Evolutionary conservation across 148 eudicot genomes (phyloP), one percentile per base, ranked within the genome.

Genomic region (Pharnaceum exiguum): DNA sequence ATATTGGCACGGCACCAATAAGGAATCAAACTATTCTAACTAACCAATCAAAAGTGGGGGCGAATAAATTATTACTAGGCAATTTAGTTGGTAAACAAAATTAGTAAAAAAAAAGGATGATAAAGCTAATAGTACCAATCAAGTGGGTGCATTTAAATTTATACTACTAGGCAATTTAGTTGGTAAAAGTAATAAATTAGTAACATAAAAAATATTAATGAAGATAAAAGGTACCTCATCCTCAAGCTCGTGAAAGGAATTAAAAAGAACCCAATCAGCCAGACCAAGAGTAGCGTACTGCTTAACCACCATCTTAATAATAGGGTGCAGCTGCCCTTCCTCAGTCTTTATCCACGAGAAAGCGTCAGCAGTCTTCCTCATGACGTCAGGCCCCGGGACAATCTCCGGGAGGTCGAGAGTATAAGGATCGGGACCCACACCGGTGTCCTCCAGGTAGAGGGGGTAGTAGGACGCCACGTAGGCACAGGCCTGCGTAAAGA

Each of bases 241-340:
- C 43, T 59, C 63, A 15, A 59, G 63, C 6, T 19, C 26, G 46
- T 31, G 19, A 47, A 59, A 59, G 19, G 53, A 59, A 13, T 59
- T 59, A 23, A 59, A 59, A 9, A 59, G 63, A 1, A 59, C 43
- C 63, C 52, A 59, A 32, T 59, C 63, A 59, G 63, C 53, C 13
- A 10, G 42, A 45, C 46, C 19, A 46, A 59, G 51, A 3, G 21
- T 46, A 2, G n/a, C 5, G 5, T 45, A 12, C 35, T 23, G 23
- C 7, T 36, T 10, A 10, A 59, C 1, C 43, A 59, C 32, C 31
- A 59, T 59, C 0, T 3, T 7, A 13, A 59, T 45, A 0, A 59
- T 7, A 6, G 52, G 63, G 2, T 45, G 53, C 7, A 59, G 0
- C 15, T n/a, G 32, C 2, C 16, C 3, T 2, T 9, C 33, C 15